Percentiles rank a stretch among this genome's conserved stretches.
phyloP scores from a whole-genome alignment of 805 yeast genomes.

The Ogataea degrootiae region DNA sequence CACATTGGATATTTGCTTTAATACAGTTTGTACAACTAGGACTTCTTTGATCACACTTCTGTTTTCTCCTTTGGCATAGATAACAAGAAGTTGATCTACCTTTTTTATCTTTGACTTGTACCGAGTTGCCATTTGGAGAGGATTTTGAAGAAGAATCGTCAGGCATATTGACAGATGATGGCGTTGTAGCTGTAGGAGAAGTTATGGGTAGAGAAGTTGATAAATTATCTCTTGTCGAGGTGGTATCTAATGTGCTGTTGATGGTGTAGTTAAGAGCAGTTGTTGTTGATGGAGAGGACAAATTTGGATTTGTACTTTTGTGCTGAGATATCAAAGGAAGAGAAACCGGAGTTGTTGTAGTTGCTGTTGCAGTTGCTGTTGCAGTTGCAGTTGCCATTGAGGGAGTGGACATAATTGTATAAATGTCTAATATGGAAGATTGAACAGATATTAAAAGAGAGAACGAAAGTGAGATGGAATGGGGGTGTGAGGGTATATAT shows the following conservation, averaged over 20 bases:
- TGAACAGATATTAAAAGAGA: too few species aligned
- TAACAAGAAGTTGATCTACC: conserved; percentile 55
- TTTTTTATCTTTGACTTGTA: conserved; percentile 35
- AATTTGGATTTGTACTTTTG: too few species aligned
- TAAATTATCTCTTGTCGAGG: too few species aligned
- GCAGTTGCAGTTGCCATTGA: background rate
- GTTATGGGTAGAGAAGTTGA: background rate
- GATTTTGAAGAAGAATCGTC: background rate
- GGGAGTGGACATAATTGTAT: too few species aligned
- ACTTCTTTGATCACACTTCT: conserved; percentile 59
- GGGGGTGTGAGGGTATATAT: too few species aligned
- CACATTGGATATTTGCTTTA: conserved; percentile 56
- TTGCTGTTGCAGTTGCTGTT: background rate
- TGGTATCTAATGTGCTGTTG: too few species aligned
- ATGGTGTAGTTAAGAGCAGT: too few species aligned
- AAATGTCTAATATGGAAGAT: too few species aligned
- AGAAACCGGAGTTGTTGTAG: background rate
- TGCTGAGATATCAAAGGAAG: background rate
- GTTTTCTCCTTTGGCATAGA: conserved; percentile 53
- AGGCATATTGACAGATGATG: background rate
- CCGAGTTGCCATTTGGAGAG: background rate
- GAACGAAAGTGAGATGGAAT: too few species aligned
- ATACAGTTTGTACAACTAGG: conserved; percentile 66
- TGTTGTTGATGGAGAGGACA: too few species aligned
- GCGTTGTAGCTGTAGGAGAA: background rate